Conservation (phyloP, 495 filamentous ascomycete genomes). For the Talaromyces thailandensis region DNA sequence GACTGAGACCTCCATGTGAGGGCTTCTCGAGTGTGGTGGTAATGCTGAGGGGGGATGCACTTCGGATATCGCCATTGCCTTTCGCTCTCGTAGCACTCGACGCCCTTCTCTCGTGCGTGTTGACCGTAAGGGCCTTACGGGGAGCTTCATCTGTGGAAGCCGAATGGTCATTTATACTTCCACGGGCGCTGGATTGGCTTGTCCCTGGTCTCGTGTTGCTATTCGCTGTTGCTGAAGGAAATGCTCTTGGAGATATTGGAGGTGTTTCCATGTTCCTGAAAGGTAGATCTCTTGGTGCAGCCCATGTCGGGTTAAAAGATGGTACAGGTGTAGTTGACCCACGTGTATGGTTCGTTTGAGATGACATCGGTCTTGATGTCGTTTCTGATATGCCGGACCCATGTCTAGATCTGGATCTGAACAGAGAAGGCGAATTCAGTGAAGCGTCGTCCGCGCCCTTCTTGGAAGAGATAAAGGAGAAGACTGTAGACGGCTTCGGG, state of each 20-base stretch:
- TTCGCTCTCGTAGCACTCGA: neutral
- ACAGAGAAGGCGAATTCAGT: neutral
- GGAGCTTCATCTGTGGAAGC: too few relatives aligned
- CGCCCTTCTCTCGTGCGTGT: neutral
- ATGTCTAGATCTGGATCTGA: neutral
- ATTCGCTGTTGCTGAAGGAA: neutral
- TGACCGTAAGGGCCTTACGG: neutral
- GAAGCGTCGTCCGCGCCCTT: neutral
- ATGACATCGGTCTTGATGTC: neutral
- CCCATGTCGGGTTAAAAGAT: constrained; percentile 1
- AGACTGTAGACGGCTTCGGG: neutral
- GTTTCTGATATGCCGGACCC: neutral
- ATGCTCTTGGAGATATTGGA: neutral
- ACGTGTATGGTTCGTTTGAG: neutral
- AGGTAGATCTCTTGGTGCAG: neutral
- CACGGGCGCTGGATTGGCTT: neutral
- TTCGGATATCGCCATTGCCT: neutral
- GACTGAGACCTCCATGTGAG: neutral
- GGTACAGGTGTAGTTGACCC: neutral
- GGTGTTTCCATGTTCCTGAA: neutral
- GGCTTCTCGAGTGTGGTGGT: neutral
- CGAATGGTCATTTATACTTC: neutral
- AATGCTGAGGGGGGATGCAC: neutral
- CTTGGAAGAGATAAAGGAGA: constrained; percentile 3
- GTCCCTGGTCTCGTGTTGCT: neutral